These are phyloP conservation scores for Nicotiana benthamiana DNA, from an alignment of 257 asterid species.

Conservation along the genomic window DNA sequence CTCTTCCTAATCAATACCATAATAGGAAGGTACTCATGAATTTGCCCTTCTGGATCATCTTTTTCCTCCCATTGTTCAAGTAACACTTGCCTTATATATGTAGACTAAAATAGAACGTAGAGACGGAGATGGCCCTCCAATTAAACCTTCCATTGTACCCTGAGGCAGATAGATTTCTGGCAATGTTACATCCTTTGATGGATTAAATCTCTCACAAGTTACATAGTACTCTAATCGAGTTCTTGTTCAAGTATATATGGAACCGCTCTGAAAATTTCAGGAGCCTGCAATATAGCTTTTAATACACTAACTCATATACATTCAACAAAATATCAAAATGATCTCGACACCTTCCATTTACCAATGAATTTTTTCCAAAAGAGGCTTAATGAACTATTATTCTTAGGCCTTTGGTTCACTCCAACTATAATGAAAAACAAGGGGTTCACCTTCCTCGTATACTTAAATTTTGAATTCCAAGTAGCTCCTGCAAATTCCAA, in stretches of 20 bases:
- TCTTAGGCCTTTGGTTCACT: conserved; percentile 13
- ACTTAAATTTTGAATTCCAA: conserved; percentile 43
- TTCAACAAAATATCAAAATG: background rate
- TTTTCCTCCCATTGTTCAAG: conserved; percentile 59
- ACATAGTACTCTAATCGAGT: conserved; percentile 28
- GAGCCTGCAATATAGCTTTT: conserved; percentile 20
- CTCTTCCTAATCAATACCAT: conserved; percentile 62
- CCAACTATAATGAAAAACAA: conserved; percentile 53
- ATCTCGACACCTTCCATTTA: background rate
- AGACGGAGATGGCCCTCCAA: conserved; percentile 32
- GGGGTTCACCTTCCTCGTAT: conserved; percentile 68
- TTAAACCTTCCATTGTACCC: conserved; percentile 15
- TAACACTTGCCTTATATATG: conserved; percentile 63
- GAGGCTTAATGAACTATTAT: background rate
- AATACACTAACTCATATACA: background rate
- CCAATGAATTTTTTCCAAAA: too few species aligned
- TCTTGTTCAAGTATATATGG: conserved; percentile 17
- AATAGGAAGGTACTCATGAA: conserved; percentile 53
- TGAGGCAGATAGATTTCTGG: conserved; percentile 30
- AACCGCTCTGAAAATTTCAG: conserved; percentile 24
- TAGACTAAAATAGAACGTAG: conserved; percentile 13
- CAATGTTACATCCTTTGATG: conserved; percentile 22
- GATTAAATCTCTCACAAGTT: conserved; percentile 27
- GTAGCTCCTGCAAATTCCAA: conserved; percentile 39
- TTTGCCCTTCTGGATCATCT: conserved; percentile 45